Evolutionary conservation across 2,329 filamentous ascomycete genomes (phyloP), one percentile per base, ranked within the genome.

Genomic region (Cladosporium sp.): DNA sequence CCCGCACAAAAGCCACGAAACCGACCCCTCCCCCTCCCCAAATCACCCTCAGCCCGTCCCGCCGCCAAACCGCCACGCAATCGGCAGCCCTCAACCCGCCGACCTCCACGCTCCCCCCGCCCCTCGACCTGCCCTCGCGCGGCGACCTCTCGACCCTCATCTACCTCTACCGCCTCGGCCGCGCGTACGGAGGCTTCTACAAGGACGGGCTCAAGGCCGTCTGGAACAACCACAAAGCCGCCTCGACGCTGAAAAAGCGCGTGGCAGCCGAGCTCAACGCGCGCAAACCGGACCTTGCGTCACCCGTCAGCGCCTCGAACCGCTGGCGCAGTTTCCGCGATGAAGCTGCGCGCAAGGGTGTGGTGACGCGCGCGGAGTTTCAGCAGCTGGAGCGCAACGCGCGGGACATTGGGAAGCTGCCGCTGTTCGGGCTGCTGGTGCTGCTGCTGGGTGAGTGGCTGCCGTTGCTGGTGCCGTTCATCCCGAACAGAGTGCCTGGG

Each of bases 401-500:
- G 40, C 80, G 86, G 62, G 93, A 97, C 68, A 72, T 89, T 43
- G 73, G 81, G n/a, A 84, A 89, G 19, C 75, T 96, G 49, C 89
- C 91, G 0, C 69, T 87, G 1, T 96, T 98, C 66, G 84, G 75
- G 0, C 56, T 95, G 3, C 73, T 96, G 46, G 76, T 95, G 6
- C 63, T 92, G 1, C 57, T 95, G 13, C 88, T 87, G 66, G 92
- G 90, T 22, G 92, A 97, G 70, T 85, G 95, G 71, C 88, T 91
- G 1, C 89, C 91, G 0, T 65, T 97, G 5, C 71, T 95, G 5
- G 85, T 95, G 1, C 73, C 90, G 6, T 79, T 83, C 32, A 73
- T 95, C 22, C 79, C 79, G 0, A 83, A 84, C 16, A 74, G 89
- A 18, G 86, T 95, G 22, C 92, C 92, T 0, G 82, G 82, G 61